Conservation (phyloP, 1,139 yeast genomes). For the Debaryomyces psychrophilus region DNA sequence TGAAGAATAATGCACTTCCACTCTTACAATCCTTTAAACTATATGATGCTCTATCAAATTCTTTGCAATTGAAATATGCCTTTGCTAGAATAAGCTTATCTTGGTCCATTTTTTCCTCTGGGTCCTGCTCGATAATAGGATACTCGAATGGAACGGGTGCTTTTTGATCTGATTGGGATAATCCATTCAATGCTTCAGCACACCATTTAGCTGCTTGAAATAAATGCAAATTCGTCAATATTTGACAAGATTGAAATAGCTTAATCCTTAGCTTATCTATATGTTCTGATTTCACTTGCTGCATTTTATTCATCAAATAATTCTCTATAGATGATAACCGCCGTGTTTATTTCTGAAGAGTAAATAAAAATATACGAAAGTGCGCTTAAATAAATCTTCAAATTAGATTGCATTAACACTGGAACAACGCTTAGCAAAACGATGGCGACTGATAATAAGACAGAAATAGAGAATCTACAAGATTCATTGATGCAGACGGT, state of each 20-base stretch:
- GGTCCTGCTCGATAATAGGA: slow-evolving; percentile 28
- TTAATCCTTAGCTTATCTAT: slow-evolving; percentile 25
- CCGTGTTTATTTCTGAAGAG: slow-evolving; percentile 2
- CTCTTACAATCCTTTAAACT: slow-evolving; percentile 55
- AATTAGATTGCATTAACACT: neutral
- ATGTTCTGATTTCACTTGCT: slow-evolving; percentile 11
- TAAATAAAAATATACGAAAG: slow-evolving; percentile 7
- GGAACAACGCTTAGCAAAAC: neutral
- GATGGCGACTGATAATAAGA: slow-evolving; percentile 6
- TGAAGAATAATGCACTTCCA: slow-evolving; percentile 62
- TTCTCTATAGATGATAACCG: neutral
- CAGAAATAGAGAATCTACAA: slow-evolving; percentile 6
- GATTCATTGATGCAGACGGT: slow-evolving; percentile 10
- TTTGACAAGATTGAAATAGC: slow-evolving; percentile 29
- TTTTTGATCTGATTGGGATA: slow-evolving; percentile 17
- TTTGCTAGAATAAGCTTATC: slow-evolving; percentile 63
- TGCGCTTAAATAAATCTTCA: slow-evolving; percentile 8
- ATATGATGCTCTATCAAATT: slow-evolving; percentile 77
- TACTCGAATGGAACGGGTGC: slow-evolving; percentile 15
- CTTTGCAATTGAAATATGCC: slow-evolving; percentile 79
- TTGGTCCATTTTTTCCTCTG: slow-evolving; percentile 32
- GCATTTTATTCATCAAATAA: slow-evolving; percentile 8
- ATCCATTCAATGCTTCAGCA: slow-evolving; percentile 71
- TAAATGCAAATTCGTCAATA: slow-evolving; percentile 50
- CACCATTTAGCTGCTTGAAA: slow-evolving; percentile 80